These are phyloP conservation scores for Saururus chinensis DNA, from an alignment of 164 flowering plant genomes.

Conservation along the genomic window DNA sequence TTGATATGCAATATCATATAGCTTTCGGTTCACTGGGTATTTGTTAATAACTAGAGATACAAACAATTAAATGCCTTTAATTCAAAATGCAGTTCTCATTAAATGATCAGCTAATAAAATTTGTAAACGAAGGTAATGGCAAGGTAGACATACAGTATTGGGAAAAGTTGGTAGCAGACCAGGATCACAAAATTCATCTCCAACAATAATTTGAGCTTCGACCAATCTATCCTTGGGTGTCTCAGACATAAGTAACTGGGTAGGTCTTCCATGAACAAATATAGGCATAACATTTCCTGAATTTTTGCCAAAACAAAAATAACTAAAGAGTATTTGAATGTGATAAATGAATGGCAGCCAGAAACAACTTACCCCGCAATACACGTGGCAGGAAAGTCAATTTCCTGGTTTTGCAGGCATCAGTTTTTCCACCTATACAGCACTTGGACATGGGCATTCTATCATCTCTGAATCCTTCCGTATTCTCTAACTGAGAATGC, in stretches of 20 bases:
- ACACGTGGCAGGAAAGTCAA: conserved; percentile 40
- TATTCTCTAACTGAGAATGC: conserved; percentile 29
- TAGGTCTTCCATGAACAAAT: conserved; percentile 15
- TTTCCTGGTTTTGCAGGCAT: conserved; percentile 52
- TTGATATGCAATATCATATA: background rate
- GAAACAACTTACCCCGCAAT: conserved; percentile 48
- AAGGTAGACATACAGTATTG: conserved; percentile 49
- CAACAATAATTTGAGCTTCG: conserved; percentile 39
- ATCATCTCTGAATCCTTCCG: conserved; percentile 55
- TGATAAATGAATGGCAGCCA: background rate
- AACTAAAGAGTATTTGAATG: background rate
- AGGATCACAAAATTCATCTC: conserved; percentile 53
- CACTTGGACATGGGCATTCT: conserved; percentile 53
- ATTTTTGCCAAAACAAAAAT: background rate
- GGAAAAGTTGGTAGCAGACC: conserved; percentile 58
- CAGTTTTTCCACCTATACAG: conserved; percentile 66
- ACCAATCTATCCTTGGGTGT: conserved; percentile 69
- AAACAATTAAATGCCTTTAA: too few relatives aligned
- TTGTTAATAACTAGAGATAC: background rate
- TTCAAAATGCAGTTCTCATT: background rate
- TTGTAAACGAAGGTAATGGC: background rate
- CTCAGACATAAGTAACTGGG: conserved; percentile 65
- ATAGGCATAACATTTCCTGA: conserved; percentile 40
- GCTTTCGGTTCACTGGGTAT: background rate
- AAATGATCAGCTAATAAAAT: background rate